Base-by-base conservation (phyloP, 345 rosid species). In the Eucalyptus globulus region DNA sequence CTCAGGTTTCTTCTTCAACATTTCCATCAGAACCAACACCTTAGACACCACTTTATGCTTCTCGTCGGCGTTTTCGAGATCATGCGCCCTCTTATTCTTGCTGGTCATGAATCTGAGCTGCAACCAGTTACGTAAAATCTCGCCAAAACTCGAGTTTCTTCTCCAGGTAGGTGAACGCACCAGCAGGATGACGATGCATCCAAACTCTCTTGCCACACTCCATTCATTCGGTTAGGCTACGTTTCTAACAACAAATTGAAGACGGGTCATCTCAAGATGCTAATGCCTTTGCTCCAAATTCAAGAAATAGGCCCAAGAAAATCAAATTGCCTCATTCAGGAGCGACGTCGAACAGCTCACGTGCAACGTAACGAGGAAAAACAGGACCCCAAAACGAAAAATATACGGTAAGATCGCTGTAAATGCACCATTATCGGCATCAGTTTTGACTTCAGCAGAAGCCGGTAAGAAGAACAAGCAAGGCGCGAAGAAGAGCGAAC, bases 31-130 rank as follows among this genome's bases (percentile, higher is more conserved):
- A 69, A 96, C 90, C 87, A 93, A 62, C 80, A 97, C 91, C 92
- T 94, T 95, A 1, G 97, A 93, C 54, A 90, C 93, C 86, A 93
- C 92, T 90, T 97, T 96, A 95, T 94, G 94, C 92, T 94, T 94
- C 92, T 97, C 98, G 4, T 94, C 93, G 0, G 88, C 98, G 80
- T 96, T 90, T 90, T 97, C 97, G 83, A 97, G 97, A 91, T 93
- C 94, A 4, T 90, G 94, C 88, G 94, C 92, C 88, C 98, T 92
- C 92, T 95, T 95, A 60, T 87, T 93, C 91, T 87, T 91, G 91
- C 99, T 96, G 3, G 98, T 95, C 99, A 97, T 96, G 31, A 88
- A 89, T 93, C 97, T 94, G 51, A 89, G 88, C 86, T 58, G 65
- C n/a, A 6, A 58, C n/a, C 65, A 58, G n/a, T 58, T 58, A 24